These are phyloP conservation scores for Beta corolliflora DNA, from an alignment of 179 eudicot species.

Conservation along the genomic window DNA sequence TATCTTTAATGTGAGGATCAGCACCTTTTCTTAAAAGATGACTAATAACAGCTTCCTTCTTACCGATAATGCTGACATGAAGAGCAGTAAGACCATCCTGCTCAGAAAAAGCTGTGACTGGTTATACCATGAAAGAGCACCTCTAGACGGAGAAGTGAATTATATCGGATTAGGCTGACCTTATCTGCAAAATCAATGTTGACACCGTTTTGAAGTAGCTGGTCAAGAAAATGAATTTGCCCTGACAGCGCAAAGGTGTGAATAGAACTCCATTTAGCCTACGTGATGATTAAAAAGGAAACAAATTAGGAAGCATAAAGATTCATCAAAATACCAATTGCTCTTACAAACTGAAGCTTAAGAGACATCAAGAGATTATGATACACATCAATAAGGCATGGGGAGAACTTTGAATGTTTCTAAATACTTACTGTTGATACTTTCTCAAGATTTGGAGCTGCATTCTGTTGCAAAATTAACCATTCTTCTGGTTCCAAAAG, in stretches of 20 bases:
- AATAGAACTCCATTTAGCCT: slow-evolving; percentile 86
- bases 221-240: slow-evolving; percentile 78
- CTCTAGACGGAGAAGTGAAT: neutral
- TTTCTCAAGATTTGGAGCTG: slow-evolving; percentile 56
- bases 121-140: slow-evolving; percentile 7
- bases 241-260: slow-evolving; percentile 86
- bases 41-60: slow-evolving; percentile 88
- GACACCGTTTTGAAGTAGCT: slow-evolving; percentile 61
- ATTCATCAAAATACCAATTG: neutral
- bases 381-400: neutral
- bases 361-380: neutral
- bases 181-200: slow-evolving; percentile 65
- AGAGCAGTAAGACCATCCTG: slow-evolving; percentile 92
- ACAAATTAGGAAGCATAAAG: neutral
- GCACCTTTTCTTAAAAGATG: slow-evolving; percentile 96
- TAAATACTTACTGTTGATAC: slow-evolving; percentile 72
- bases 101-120: slow-evolving; percentile 11
- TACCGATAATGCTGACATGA: slow-evolving; percentile 77
- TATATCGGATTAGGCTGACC: slow-evolving; percentile 36
- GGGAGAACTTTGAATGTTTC: slow-evolving; percentile 2
- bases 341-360: neutral
- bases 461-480: slow-evolving; percentile 59
- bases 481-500: slow-evolving; percentile 77
- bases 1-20: slow-evolving; percentile 69
- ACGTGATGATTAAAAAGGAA: slow-evolving; percentile 6